phyloP scores from a whole-genome alignment of 139 green algal genomes.

The Chlorella vulgaris region DNA sequence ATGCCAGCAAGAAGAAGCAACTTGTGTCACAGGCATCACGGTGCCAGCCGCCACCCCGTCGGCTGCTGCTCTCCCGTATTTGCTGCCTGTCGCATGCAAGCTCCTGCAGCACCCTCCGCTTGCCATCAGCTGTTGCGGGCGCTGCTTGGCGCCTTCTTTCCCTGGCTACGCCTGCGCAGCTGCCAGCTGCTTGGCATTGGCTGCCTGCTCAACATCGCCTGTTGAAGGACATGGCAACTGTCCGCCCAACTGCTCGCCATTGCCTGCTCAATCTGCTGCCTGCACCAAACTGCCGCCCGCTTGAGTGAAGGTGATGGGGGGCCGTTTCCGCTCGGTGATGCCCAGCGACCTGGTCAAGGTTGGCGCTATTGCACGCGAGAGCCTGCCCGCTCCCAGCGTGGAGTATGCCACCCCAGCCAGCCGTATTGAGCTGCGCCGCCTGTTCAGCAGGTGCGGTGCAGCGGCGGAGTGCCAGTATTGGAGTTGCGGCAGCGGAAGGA shows the following conservation, averaged over 20 bases:
- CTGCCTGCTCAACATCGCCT: no score
- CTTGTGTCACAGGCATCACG: no score
- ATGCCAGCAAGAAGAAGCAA: background rate
- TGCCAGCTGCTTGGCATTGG: no score
- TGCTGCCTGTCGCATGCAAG: no score
- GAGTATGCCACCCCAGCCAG: slow-evolving; percentile 55
- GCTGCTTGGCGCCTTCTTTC: no score
- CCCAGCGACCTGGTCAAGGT: slow-evolving; percentile 69
- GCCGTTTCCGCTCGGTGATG: slow-evolving; percentile 68
- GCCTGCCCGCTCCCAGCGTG: slow-evolving; percentile 57
- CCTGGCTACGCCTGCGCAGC: no score
- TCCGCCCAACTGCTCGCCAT: background rate
- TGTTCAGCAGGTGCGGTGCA: slow-evolving; percentile 44
- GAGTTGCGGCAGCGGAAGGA: background rate
- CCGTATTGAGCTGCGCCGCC: slow-evolving; percentile 50
- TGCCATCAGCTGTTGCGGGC: no score
- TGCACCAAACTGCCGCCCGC: background rate
- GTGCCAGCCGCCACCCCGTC: no score
- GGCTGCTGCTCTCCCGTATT: no score
- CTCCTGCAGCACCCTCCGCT: no score
- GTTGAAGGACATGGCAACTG: no score
- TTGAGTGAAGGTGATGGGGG: slow-evolving; percentile 55
- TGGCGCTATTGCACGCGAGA: slow-evolving; percentile 67
- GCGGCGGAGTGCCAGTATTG: background rate
- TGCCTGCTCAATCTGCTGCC: background rate